phyloP scores from a whole-genome alignment of 2,329 filamentous ascomycete species.

The Tetracladium maxilliforme region DNA sequence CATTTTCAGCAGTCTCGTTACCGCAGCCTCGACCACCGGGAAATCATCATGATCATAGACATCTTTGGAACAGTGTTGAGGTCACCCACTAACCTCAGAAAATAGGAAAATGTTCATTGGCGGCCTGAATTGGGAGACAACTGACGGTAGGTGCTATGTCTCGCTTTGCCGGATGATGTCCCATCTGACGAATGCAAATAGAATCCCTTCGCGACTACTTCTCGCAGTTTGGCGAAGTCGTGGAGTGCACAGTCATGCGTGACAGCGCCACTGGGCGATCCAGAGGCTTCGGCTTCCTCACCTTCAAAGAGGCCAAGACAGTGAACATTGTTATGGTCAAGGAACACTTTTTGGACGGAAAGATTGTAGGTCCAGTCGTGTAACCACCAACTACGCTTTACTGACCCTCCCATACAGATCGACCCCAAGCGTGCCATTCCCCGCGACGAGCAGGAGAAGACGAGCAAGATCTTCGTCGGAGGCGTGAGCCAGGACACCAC shows the following conservation, averaged over 20 bases:
- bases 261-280: slow-evolving; percentile 89
- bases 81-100: too few species aligned
- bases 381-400: slow-evolving; percentile 6
- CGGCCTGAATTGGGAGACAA: slow-evolving; percentile 97
- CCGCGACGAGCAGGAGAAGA: slow-evolving; percentile 94
- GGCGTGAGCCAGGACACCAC: slow-evolving; percentile 96
- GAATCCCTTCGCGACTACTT: slow-evolving; percentile 97
- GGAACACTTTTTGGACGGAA: slow-evolving; percentile 94
- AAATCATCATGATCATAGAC: too few species aligned
- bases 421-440: slow-evolving; percentile 96
- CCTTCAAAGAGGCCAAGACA: slow-evolving; percentile 93
- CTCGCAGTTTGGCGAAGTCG: slow-evolving; percentile 90
- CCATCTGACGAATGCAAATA: slow-evolving; percentile 23
- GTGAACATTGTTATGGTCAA: slow-evolving; percentile 99
- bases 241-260: slow-evolving; percentile 98
- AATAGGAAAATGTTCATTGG: slow-evolving; percentile 99
- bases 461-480: slow-evolving; percentile 96
- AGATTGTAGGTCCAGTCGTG: slow-evolving; percentile 58
- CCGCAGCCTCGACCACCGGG: too few species aligned
- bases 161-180: slow-evolving; percentile 5
- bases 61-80: too few species aligned
- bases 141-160: slow-evolving; percentile 60
- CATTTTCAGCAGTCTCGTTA: too few species aligned
- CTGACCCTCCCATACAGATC: slow-evolving; percentile 43
- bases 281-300: slow-evolving; percentile 91